Conservation (phyloP, 352 stramenopile species). For the Pilasporangium apinafurcum region DNA sequence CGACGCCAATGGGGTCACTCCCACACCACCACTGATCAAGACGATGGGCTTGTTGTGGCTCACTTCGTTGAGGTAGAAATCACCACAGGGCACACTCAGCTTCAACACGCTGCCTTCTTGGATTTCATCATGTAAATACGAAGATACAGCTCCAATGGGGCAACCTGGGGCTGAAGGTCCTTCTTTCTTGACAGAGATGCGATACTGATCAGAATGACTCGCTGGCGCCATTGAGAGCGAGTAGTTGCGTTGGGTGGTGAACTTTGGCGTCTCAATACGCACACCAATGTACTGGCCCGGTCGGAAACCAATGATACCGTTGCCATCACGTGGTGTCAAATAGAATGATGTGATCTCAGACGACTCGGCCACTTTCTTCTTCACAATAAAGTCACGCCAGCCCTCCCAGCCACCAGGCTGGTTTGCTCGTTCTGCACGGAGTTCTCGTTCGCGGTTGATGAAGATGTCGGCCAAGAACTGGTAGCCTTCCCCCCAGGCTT, state of each 20-base stretch:
- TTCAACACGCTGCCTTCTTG: conserved; percentile 41
- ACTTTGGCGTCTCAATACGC: conserved; percentile 43
- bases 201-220: conserved; percentile 34
- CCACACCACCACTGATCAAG: conserved; percentile 52
- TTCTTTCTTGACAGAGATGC: conserved; percentile 58
- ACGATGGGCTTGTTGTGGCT: conserved; percentile 43
- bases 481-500: conserved; percentile 51
- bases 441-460: conserved; percentile 43
- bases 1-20: conserved; percentile 44
- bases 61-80: conserved; percentile 39
- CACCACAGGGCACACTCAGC: conserved; percentile 41
- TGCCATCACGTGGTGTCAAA: conserved; percentile 28
- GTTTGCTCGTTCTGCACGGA: conserved; percentile 23
- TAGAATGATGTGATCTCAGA: conserved; percentile 53
- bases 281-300: conserved; percentile 57
- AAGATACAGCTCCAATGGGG: conserved; percentile 41
- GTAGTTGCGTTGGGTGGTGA: conserved; percentile 56
- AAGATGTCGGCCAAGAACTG: conserved; percentile 52
- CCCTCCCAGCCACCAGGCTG: conserved; percentile 41
- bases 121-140: conserved; percentile 44
- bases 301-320: conserved; percentile 29
- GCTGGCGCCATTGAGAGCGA: conserved; percentile 31
- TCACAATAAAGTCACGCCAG: conserved; percentile 51
- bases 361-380: conserved; percentile 38
- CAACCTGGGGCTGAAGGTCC: conserved; percentile 10